Evolutionary conservation across 495 filamentous ascomycete genomes (phyloP).

Genomic region (Aspergillus ellipticus): DNA sequence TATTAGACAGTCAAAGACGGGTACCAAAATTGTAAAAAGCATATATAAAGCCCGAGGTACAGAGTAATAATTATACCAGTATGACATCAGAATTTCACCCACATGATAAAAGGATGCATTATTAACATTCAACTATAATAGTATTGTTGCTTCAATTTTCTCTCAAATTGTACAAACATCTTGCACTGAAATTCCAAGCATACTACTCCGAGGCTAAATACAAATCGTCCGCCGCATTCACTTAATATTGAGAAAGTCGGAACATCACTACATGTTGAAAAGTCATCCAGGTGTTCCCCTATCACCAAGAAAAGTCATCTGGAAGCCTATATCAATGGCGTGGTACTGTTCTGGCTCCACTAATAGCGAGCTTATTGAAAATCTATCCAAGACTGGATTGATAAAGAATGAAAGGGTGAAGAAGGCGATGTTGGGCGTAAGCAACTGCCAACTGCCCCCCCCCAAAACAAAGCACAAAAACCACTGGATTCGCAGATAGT

Average conservation of each 20-base stretch:
- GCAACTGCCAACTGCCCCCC: slow-evolving; percentile 6
- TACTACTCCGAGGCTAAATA: no score
- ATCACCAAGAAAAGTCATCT: slow-evolving; percentile 13
- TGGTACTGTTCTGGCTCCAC: slow-evolving; percentile 80
- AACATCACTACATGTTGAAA: neutral
- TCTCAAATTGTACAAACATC: no score
- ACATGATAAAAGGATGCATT: no score
- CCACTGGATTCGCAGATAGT: neutral
- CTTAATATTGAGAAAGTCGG: neutral
- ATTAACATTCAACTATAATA: no score
- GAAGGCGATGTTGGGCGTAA: slow-evolving; percentile 72
- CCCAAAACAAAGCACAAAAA: neutral
- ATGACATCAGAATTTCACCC: no score
- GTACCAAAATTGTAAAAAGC: no score
- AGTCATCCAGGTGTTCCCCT: neutral
- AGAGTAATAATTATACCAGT: no score
- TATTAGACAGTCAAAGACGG: no score
- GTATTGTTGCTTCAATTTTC: no score
- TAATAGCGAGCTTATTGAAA: slow-evolving; percentile 76
- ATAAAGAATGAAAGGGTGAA: slow-evolving; percentile 70
- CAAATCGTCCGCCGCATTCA: neutral
- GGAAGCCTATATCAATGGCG: slow-evolving; percentile 61
- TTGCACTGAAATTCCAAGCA: no score
- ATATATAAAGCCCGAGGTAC: no score
- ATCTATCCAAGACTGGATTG: slow-evolving; percentile 66